These are phyloP conservation scores for Sporormia fimetaria DNA, from an alignment of 495 filamentous ascomycete genomes.

Conservation along the genomic window DNA sequence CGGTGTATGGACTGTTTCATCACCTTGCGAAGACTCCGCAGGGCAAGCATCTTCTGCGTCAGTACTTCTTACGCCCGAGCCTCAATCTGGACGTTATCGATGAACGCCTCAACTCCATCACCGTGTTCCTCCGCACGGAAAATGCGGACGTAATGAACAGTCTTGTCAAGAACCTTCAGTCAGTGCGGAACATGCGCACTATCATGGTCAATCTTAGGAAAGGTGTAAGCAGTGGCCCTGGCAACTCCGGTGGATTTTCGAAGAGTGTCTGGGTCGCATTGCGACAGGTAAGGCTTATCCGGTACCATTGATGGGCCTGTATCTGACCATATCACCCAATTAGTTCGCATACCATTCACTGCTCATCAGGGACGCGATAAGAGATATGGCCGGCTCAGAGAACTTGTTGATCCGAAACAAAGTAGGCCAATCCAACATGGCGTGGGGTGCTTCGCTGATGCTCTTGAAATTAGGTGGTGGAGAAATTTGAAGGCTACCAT, in stretches of 20 bases:
- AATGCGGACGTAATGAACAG: slow-evolving; percentile 47
- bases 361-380: slow-evolving; percentile 54
- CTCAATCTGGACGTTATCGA: slow-evolving; percentile 54
- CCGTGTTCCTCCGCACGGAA: slow-evolving; percentile 55
- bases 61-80: slow-evolving; percentile 77
- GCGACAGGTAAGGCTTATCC: slow-evolving; percentile 15
- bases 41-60: slow-evolving; percentile 62
- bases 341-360: slow-evolving; percentile 58
- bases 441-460: slow-evolving; percentile 2
- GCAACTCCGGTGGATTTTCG: slow-evolving; percentile 46
- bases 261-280: slow-evolving; percentile 58
- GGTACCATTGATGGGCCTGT: not conserved
- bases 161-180: slow-evolving; percentile 54
- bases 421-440: too few species aligned
- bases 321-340: not conserved
- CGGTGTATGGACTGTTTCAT: slow-evolving; percentile 73
- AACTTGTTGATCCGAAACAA: slow-evolving; percentile 46
- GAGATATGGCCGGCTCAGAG: slow-evolving; percentile 47
- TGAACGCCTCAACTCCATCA: slow-evolving; percentile 62
- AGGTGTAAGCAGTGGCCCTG: slow-evolving; percentile 55
- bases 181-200: slow-evolving; percentile 68
- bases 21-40: slow-evolving; percentile 71
- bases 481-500: slow-evolving; percentile 34
- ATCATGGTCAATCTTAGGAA: slow-evolving; percentile 61
- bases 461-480: slow-evolving; percentile 28